These are phyloP conservation scores for Hyphodiscus sp. DNA, from an alignment of 2,329 filamentous ascomycete genomes.

Conservation along the genomic window DNA sequence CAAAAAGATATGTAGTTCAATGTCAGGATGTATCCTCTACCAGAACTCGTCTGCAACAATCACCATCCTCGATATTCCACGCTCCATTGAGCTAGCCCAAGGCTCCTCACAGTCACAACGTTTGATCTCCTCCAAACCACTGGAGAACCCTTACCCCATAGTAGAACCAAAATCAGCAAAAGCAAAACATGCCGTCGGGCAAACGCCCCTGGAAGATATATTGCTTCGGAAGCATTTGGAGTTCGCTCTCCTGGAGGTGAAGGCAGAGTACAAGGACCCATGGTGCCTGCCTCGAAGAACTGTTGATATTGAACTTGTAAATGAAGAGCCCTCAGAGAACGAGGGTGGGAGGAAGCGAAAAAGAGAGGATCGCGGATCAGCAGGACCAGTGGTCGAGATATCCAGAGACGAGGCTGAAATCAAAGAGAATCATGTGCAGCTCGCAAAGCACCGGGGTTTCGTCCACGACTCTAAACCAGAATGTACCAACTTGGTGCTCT, in stretches of 20 bases:
- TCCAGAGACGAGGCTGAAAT: neutral
- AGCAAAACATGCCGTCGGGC: slow-evolving; percentile 18
- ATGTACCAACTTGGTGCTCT: neutral
- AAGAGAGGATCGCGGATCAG: neutral
- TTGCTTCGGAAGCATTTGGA: slow-evolving; percentile 24
- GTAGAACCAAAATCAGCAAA: slow-evolving; percentile 47
- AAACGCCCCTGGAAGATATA: slow-evolving; percentile 19
- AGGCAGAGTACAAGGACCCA: slow-evolving; percentile 27
- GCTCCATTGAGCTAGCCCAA: slow-evolving; percentile 63
- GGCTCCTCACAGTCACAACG: neutral
- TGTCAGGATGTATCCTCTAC: slow-evolving; percentile 41
- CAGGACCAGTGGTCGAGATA: neutral
- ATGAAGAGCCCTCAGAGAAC: no score
- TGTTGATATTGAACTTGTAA: neutral
- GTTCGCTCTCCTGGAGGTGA: slow-evolving; percentile 22
- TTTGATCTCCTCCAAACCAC: slow-evolving; percentile 35
- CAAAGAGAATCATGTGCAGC: neutral
- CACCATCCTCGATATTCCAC: slow-evolving; percentile 61
- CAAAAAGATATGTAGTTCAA: neutral
- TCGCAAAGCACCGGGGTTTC: no score
- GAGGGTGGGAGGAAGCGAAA: neutral
- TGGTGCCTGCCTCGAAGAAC: slow-evolving; percentile 26
- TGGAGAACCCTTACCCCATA: slow-evolving; percentile 38
- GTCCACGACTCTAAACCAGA: neutral
- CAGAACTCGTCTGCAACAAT: slow-evolving; percentile 43